phyloP scores from a whole-genome alignment of 2,329 filamentous ascomycete species.

The Curvularia hawaiiensis region DNA sequence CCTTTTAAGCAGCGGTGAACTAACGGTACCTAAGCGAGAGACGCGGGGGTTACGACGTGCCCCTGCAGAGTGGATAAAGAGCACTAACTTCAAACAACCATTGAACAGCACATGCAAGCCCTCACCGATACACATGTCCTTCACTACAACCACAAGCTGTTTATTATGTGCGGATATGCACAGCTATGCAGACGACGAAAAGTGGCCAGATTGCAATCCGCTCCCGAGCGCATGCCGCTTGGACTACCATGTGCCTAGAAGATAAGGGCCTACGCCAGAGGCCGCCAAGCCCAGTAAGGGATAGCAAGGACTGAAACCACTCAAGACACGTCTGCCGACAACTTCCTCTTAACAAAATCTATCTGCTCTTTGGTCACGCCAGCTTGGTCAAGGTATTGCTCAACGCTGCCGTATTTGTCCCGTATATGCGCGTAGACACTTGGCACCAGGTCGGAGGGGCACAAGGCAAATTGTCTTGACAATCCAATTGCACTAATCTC shows the following conservation, averaged over 20 bases:
- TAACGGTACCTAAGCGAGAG: slow-evolving; percentile 24
- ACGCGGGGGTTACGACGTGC: slow-evolving; percentile 21
- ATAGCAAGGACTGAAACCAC: neutral
- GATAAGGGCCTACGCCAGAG: slow-evolving; percentile 5
- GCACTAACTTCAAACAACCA: no score
- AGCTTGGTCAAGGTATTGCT: slow-evolving; percentile 67
- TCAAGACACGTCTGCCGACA: slow-evolving; percentile 31
- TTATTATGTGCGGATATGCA: neutral
- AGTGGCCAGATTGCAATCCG: neutral
- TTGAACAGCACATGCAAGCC: no score
- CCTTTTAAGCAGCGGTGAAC: slow-evolving; percentile 39
- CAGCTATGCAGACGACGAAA: neutral
- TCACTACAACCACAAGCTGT: no score
- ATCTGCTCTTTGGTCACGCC: slow-evolving; percentile 54
- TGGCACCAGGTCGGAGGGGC: slow-evolving; percentile 67
- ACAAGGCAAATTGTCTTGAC: slow-evolving; percentile 69
- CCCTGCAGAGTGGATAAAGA: neutral
- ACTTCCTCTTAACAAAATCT: slow-evolving; percentile 40
- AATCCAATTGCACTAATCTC: slow-evolving; percentile 76
- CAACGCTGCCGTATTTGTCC: slow-evolving; percentile 67
- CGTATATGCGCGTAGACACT: slow-evolving; percentile 64
- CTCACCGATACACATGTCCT: no score
- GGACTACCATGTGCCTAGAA: neutral
- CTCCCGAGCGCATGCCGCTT: neutral
- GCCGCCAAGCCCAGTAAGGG: slow-evolving; percentile 6